Base-by-base conservation (phyloP, 495 filamentous ascomycete genomes). In the Bombardia bombarda region DNA sequence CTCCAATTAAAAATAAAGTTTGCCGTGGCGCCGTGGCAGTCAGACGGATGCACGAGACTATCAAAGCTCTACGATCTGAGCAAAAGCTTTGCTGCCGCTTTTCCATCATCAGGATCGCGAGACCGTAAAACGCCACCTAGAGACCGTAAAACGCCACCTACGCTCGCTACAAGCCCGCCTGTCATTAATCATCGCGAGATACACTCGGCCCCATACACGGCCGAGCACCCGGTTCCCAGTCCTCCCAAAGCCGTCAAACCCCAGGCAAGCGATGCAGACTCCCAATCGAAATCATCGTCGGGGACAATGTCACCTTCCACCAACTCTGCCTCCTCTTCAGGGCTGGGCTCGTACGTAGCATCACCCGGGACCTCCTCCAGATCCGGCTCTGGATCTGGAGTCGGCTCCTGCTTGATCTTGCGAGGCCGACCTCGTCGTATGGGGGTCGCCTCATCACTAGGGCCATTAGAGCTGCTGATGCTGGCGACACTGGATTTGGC, bases 181-280 rank as follows among this genome's bases (percentile, higher is more conserved):
- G 26, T 10, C 9, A 28, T 28, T 13, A 13, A 28, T 57, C 45
- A 73, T 39, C 63, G 57, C 10, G 61, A 52, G 32, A 62, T 45
- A 19, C 65, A 60, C 57, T 71, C 69, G 4, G 55, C 69, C 3
- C 67, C 70, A 39, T 63, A 67, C 6, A 74, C 66, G 21, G 57
- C 62, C 18, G 65, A 56, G 42, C 52, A 58, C 5, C 62, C 67
- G 7, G 53, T 44, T 1, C 66, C 66, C n/a, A 72, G 45, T 2
- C 69, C 70, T 1, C 63, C 63, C 26, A 67, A 40, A 16, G 56
- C 54, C 3, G 61, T 63, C 42, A 69, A 40, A 2, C 62, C 63
- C 69, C 69, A 72, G 4, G 67, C 62, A 4, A 74, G 51, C 23
- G 69, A 57, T 3, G 58, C 62, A 13, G 58, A 56, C 38, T 74